Conservation (phyloP, 805 yeast genomes). For the Wickerhamomyces bovis region DNA sequence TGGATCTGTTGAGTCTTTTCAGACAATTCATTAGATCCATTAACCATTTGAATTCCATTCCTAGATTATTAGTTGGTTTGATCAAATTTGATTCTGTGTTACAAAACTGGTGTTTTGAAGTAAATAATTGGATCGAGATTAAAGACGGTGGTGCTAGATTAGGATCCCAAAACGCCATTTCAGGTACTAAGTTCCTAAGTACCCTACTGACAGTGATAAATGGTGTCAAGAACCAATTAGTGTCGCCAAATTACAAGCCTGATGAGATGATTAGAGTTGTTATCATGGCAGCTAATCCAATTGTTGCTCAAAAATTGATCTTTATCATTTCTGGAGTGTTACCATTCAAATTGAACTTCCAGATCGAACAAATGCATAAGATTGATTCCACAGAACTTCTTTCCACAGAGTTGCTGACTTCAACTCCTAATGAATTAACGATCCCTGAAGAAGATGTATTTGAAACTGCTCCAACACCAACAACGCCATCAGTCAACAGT, state of each 20-base stretch:
- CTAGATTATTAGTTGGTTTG: slow-evolving; percentile 32
- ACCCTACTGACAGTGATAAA: slow-evolving; percentile 17
- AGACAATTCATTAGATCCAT: slow-evolving; percentile 27
- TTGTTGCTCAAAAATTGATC: slow-evolving; percentile 52
- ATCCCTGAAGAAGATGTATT: neutral
- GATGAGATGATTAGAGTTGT: slow-evolving; percentile 42
- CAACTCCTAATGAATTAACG: neutral
- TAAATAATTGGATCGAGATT: slow-evolving; percentile 36
- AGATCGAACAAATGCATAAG: neutral
- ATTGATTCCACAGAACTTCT: neutral
- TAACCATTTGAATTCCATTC: slow-evolving; percentile 26
- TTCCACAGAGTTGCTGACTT: neutral
- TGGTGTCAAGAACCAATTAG: slow-evolving; percentile 10
- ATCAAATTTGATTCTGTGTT: slow-evolving; percentile 22
- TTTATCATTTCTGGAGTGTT: slow-evolving; percentile 48
- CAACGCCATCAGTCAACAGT: slow-evolving; percentile 13
- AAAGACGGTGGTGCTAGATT: slow-evolving; percentile 33
- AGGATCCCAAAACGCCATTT: slow-evolving; percentile 6
- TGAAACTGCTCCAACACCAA: slow-evolving; percentile 4
- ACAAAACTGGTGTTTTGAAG: slow-evolving; percentile 33
- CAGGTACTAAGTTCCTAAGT: slow-evolving; percentile 20
- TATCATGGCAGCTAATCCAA: slow-evolving; percentile 53
- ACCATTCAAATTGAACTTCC: slow-evolving; percentile 27
- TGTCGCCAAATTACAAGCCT: neutral
- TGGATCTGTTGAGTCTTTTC: slow-evolving; percentile 23